A percentile compares a stretch with the other conserved stretches of the same genome.
Evolutionary conservation across 2,329 filamentous ascomycete genomes (phyloP).

Genomic region (Claviceps purpurea): DNA sequence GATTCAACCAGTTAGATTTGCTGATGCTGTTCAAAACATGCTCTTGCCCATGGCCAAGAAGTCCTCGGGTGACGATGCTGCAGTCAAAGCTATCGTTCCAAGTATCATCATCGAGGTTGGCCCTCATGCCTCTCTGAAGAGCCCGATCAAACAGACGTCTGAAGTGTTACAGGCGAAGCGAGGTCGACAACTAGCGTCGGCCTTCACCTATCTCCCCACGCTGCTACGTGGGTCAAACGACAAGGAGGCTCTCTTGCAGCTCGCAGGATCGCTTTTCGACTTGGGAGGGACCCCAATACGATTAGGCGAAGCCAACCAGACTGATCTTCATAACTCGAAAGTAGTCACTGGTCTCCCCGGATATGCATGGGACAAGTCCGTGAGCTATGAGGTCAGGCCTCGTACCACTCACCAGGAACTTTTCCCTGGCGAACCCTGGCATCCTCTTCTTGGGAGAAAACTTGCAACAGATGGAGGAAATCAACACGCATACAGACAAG

Average conservation of each 20-base stretch:
- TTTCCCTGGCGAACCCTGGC: constrained; percentile 16
- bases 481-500: constrained; percentile 20
- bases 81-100: background rate
- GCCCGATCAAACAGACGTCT: constrained; percentile 29
- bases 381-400: constrained; percentile 2
- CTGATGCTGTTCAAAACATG: constrained; percentile 4
- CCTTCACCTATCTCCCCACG: constrained; percentile 6
- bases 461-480: constrained; percentile 11
- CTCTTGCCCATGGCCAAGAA: background rate
- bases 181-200: background rate
- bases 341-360: constrained; percentile 13
- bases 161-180: constrained; percentile 13
- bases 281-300: constrained; percentile 25
- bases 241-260: constrained; percentile 9
- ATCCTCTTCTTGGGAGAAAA: constrained; percentile 15
- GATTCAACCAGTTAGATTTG: constrained; percentile 15
- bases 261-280: constrained; percentile 26
- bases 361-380: constrained; percentile 16
- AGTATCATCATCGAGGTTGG: constrained; percentile 28
- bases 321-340: background rate
- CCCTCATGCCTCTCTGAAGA: constrained; percentile 30
- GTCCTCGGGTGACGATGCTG: background rate
- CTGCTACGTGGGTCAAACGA: constrained; percentile 7
- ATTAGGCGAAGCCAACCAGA: constrained; percentile 28
- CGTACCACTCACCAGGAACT: constrained; percentile 10